Evolutionary conservation across 2,329 filamentous ascomycete genomes (phyloP), one percentile per base, ranked within the genome.

Genomic region (Dothiorella sarmentorum): DNA sequence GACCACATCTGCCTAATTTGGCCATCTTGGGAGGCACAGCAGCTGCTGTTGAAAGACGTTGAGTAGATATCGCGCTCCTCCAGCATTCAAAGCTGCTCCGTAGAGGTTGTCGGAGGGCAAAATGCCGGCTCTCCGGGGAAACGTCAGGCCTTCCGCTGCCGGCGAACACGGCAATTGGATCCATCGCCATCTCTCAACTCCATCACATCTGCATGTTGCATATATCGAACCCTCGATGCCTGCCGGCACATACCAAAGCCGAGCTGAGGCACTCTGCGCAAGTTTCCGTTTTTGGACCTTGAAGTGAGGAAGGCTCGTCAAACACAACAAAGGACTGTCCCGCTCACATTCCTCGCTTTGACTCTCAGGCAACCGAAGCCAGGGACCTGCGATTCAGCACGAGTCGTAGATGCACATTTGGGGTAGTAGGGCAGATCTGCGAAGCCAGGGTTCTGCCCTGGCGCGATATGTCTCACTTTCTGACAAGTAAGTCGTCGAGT

Each of bases 81-180:
- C 6, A 29, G 55, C 31, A 31, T 43, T 11, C 27, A 56, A 27
- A 56, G n/a, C 40, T 18, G 53, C 38, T 26, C 29, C 37, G 53
- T 33, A 44, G 38, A 56, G 20, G 47, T 52, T 33, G 53, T 56
- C 53, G 53, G 53, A 56, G 53, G 40, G 33, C 43, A 53, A 29
- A 53, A 53, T 29, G 55, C 55, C 55, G 55, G 55, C 55, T 53
- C 55, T 56, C 53, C 52, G 52, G 53, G 20, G 31, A 26, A 57
- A 57, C 53, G 53, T 57, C 53, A 57, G 22, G 40, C 40, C 53
- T 37, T 47, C 40, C 42, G 29, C 55, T n/a, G 31, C 33, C 55
- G 42, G 42, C 42, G 29, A 27, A 38, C 20, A 27, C 27, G 31
- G n/a, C 42, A 57, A 29, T n/a, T n/a, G n/a, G n/a, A n/a, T 31